Percentiles rank a stretch among this genome's conserved stretches.
Conservation (phyloP, 2,329 filamentous ascomycete genomes). For the Xylaria sp. region DNA sequence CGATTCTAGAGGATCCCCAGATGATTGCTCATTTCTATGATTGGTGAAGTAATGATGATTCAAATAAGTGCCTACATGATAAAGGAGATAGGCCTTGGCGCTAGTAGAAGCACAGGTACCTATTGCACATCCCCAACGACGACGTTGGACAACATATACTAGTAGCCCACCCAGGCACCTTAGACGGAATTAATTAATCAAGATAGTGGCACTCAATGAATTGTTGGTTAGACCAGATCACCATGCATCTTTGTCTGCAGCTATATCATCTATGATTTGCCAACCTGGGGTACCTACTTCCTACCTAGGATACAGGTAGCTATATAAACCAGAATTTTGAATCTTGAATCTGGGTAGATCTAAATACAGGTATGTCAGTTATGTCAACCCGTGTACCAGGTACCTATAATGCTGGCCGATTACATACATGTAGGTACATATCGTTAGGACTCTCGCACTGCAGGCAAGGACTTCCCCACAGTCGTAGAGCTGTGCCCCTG, state of each 20-base stretch:
- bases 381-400: neutral
- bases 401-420: neutral
- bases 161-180: too few relatives aligned
- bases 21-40: neutral
- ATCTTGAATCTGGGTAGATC: slow-evolving; percentile 3
- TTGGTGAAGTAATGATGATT: neutral
- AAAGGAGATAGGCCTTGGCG: neutral
- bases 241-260: neutral
- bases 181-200: neutral
- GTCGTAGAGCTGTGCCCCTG: slow-evolving; percentile 24
- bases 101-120: neutral
- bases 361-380: neutral
- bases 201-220: neutral
- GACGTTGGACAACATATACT: neutral
- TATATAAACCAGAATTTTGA: neutral
- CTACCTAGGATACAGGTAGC: too few relatives aligned
- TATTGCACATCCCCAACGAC: neutral
- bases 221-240: too few relatives aligned
- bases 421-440: neutral
- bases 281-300: neutral
- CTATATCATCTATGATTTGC: neutral
- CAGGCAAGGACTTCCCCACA: slow-evolving; percentile 34
- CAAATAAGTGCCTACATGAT: neutral
- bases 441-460: neutral
- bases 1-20: neutral